These are phyloP conservation scores for Vigna hirtella DNA, from an alignment of 306 rosid species.

Conservation along the genomic window DNA sequence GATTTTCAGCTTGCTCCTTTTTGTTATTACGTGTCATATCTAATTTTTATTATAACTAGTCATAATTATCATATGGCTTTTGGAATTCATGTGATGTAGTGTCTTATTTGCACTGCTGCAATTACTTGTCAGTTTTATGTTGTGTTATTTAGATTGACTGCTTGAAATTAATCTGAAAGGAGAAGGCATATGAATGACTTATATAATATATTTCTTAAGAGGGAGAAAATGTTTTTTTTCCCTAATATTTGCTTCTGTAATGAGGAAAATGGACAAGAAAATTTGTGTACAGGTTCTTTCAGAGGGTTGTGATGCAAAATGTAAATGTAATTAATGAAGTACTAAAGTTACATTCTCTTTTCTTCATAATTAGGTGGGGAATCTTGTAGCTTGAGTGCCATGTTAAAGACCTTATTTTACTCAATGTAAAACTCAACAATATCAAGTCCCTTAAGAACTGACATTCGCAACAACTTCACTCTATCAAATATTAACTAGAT, in stretches of 20 bases:
- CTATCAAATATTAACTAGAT: not conserved
- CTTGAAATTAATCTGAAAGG: not conserved
- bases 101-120: not conserved
- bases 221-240: not conserved
- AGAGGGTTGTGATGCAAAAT: not conserved
- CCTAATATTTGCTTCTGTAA: not conserved
- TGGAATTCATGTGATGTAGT: not conserved
- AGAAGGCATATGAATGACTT: not conserved
- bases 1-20: not conserved
- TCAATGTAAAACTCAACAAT: not conserved
- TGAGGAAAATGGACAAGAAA: not conserved
- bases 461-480: not conserved
- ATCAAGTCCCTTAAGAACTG: not conserved
- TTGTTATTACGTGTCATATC: not conserved
- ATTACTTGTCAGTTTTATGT: not conserved
- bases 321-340: not conserved
- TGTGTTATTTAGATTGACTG: not conserved
- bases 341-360: not conserved
- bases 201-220: not conserved
- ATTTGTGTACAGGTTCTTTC: not conserved
- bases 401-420: no score
- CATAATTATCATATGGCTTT: not conserved
- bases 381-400: not conserved
- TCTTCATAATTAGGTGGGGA: not conserved
- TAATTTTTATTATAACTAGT: not conserved